phyloP scores from a whole-genome alignment of 2,329 filamentous ascomycete genomes.

The Orbilia oligospora region DNA sequence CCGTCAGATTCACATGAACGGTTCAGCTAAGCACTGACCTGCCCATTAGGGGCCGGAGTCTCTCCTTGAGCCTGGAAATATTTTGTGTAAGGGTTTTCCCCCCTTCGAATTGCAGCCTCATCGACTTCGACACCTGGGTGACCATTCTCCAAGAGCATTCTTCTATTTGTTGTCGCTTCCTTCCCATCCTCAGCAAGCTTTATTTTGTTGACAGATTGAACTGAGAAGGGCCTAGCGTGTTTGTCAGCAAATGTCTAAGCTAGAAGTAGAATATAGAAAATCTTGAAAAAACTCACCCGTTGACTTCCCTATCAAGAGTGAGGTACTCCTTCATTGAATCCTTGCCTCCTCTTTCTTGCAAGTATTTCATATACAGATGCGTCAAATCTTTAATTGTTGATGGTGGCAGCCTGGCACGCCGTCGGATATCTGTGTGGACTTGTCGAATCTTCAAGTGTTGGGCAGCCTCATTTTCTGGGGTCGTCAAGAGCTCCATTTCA shows the following conservation, averaged over 20 bases:
- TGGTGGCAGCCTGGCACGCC: slow-evolving; percentile 78
- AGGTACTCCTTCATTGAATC: slow-evolving; percentile 89
- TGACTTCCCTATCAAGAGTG: slow-evolving; percentile 84
- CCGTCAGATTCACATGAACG: slow-evolving; percentile 5
- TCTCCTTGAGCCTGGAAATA: slow-evolving; percentile 68
- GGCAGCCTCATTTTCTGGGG: slow-evolving; percentile 74
- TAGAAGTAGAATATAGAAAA: neutral
- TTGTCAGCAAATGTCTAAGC: neutral
- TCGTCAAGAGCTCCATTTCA: slow-evolving; percentile 85
- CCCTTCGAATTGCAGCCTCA: slow-evolving; percentile 68
- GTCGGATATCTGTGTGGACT: slow-evolving; percentile 81
- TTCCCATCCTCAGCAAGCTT: slow-evolving; percentile 67
- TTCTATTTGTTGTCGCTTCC: slow-evolving; percentile 66
- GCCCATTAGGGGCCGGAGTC: slow-evolving; percentile 59
- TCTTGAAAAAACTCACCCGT: slow-evolving; percentile 74
- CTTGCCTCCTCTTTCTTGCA: slow-evolving; percentile 85
- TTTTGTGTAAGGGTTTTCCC: slow-evolving; percentile 68
- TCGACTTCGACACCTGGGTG: slow-evolving; percentile 68
- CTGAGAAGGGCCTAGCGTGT: slow-evolving; percentile 67
- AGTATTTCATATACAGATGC: slow-evolving; percentile 83
- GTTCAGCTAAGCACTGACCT: slow-evolving; percentile 40
- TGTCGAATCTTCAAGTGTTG: slow-evolving; percentile 83
- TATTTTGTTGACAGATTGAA: slow-evolving; percentile 67
- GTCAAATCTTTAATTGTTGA: slow-evolving; percentile 81
- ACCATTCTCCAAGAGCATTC: slow-evolving; percentile 68